These are phyloP conservation scores for Phaeosphaeria sp. DNA, from an alignment of 2,329 filamentous ascomycete genomes.

Conservation along the genomic window DNA sequence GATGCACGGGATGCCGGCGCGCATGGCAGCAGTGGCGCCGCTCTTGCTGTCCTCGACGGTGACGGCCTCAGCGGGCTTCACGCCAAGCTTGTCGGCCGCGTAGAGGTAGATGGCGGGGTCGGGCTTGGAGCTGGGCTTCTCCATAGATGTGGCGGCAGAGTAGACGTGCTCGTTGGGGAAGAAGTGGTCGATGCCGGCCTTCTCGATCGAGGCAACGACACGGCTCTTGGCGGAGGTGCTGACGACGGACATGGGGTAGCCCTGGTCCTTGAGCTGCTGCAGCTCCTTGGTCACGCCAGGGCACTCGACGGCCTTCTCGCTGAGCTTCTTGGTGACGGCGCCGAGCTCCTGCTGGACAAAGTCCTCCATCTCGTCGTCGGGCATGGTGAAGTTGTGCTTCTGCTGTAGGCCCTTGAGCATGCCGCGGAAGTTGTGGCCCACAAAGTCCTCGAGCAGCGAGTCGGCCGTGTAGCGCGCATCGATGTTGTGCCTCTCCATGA, in stretches of 20 bases:
- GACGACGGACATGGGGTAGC: conserved; percentile 81
- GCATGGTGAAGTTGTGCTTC: conserved; percentile 76
- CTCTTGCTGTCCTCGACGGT: conserved; percentile 90
- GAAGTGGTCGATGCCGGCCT: conserved; percentile 80
- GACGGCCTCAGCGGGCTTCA: conserved; percentile 73
- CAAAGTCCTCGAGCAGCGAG: conserved; percentile 82
- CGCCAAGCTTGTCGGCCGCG: conserved; percentile 76
- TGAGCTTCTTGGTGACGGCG: conserved; percentile 81
- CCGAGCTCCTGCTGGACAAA: conserved; percentile 83
- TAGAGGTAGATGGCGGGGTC: conserved; percentile 87
- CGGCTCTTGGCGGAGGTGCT: conserved; percentile 80
- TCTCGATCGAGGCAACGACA: conserved; percentile 78
- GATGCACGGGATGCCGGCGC: conserved; percentile 80
- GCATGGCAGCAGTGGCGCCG: conserved; percentile 77
- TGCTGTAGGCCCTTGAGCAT: conserved; percentile 81
- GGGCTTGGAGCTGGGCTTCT: conserved; percentile 85
- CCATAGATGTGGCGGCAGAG: conserved; percentile 80
- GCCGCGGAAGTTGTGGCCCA: conserved; percentile 93
- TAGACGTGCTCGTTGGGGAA: conserved; percentile 79
- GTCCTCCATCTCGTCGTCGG: conserved; percentile 70
- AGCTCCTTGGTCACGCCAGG: conserved; percentile 72
- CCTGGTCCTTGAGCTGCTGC: conserved; percentile 67
- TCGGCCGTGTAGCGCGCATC: conserved; percentile 76
- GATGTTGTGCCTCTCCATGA: conserved; percentile 72
- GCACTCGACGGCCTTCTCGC: conserved; percentile 71